Conservation (phyloP, 495 filamentous ascomycete genomes). For the Aspergillus avenaceus region DNA sequence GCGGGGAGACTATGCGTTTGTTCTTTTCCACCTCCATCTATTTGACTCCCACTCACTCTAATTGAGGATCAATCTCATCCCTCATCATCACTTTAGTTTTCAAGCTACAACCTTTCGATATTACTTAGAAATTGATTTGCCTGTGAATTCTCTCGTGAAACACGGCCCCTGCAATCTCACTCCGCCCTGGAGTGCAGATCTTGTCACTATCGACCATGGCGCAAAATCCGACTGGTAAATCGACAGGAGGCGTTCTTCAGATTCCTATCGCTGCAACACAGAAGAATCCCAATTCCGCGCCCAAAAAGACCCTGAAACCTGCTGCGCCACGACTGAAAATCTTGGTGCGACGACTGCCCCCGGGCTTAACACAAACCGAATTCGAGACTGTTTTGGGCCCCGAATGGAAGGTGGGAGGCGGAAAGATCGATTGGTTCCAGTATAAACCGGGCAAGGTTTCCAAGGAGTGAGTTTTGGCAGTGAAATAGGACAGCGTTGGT, state of each 20-base stretch:
- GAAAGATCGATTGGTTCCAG: conserved; percentile 77
- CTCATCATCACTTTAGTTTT: background rate
- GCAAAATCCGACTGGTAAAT: conserved; percentile 37
- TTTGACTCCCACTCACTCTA: too few relatives aligned
- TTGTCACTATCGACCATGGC: conserved; percentile 22
- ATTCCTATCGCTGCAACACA: conserved; percentile 54
- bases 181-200: background rate
- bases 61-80: too few relatives aligned
- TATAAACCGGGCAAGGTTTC: conserved; percentile 83
- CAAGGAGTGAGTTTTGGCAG: conserved; percentile 62
- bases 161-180: background rate
- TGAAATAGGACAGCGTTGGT: background rate
- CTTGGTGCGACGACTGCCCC: conserved; percentile 79
- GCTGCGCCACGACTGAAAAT: conserved; percentile 71
- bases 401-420: conserved; percentile 73
- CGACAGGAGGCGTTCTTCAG: conserved; percentile 54
- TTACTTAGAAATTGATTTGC: background rate
- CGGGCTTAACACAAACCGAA: conserved; percentile 76
- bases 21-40: background rate
- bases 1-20: background rate
- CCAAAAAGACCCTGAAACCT: conserved; percentile 50
- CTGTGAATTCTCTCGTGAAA: background rate
- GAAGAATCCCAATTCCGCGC: conserved; percentile 45
- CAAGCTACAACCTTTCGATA: background rate
- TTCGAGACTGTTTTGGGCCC: conserved; percentile 71